Conservation (phyloP, 176 grass and related monocot genomes). For the Oryza brachyantha region DNA sequence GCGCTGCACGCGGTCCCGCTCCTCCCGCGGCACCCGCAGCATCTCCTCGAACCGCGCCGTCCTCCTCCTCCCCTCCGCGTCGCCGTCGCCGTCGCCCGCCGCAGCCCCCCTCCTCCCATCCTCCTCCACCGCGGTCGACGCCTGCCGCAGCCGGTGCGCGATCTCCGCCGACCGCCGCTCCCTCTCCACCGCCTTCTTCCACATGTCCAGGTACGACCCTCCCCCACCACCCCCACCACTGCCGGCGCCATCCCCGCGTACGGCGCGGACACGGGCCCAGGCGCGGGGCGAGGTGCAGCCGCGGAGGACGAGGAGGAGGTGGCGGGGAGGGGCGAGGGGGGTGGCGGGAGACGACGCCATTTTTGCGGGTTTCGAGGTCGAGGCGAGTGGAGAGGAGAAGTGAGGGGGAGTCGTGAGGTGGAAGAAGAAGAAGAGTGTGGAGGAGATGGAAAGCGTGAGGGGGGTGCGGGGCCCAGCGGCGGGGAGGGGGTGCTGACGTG, state of each 20-base stretch:
- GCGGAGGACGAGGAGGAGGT: not conserved
- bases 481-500: constrained; percentile 26
- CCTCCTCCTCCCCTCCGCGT: no score
- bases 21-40: constrained; percentile 68
- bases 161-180: constrained; percentile 50
- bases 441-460: not conserved
- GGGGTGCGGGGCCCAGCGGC: constrained; percentile 6
- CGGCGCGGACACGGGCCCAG: not conserved
- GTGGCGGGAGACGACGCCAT: constrained; percentile 13
- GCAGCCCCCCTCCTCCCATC: not conserved
- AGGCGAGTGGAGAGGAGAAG: not conserved
- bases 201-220: constrained; percentile 63
- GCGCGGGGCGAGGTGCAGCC: not conserved
- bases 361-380: not conserved
- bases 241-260: no score
- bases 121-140: not conserved
- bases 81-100: constrained; percentile 14
- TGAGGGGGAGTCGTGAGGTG: not conserved
- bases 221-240: not conserved
- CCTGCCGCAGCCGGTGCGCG: constrained; percentile 25
- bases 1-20: constrained; percentile 80
- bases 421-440: not conserved
- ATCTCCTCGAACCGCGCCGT: constrained; percentile 45
- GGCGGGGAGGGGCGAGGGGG: not conserved
- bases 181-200: constrained; percentile 63